phyloP scores from a whole-genome alignment of 2,329 filamentous ascomycete genomes.

The Aspergillus sp. region DNA sequence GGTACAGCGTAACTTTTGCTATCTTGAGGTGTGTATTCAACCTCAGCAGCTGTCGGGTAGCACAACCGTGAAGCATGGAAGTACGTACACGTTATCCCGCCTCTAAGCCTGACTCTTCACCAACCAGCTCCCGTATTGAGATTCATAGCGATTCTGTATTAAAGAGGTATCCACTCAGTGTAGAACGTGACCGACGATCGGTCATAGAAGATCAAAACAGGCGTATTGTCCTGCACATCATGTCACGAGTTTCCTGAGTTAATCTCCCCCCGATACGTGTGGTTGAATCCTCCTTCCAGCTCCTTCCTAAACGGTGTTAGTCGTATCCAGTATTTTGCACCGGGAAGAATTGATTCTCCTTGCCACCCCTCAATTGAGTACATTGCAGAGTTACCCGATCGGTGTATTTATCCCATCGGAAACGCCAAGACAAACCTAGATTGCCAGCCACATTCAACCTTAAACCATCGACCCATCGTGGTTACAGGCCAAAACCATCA shows the following conservation, averaged over 20 bases:
- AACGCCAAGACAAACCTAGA: not conserved
- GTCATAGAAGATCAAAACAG: not conserved
- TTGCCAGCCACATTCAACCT: not conserved
- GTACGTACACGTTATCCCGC: too few species aligned
- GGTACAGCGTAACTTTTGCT: too few species aligned
- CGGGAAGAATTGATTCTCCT: not conserved
- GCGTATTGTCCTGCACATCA: not conserved
- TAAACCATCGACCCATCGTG: not conserved
- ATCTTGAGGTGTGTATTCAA: too few species aligned
- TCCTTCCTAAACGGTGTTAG: not conserved
- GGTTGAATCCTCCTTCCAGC: not conserved
- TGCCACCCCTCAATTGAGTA: not conserved
- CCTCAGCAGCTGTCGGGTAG: too few species aligned
- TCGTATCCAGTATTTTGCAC: not conserved
- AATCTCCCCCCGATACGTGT: not conserved
- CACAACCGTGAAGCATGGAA: too few species aligned
- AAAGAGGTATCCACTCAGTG: not conserved
- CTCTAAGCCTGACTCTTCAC: too few species aligned
- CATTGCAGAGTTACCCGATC: not conserved
- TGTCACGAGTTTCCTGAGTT: not conserved
- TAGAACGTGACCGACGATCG: not conserved
- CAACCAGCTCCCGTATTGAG: too few species aligned
- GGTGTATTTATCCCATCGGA: not conserved
- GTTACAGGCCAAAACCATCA: not conserved
- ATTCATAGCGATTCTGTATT: not conserved